Percentiles rank a stretch among this genome's conserved stretches.
Conservation (phyloP, 1,139 yeast genomes). For the Chernovozyma sophiae-reginae region DNA sequence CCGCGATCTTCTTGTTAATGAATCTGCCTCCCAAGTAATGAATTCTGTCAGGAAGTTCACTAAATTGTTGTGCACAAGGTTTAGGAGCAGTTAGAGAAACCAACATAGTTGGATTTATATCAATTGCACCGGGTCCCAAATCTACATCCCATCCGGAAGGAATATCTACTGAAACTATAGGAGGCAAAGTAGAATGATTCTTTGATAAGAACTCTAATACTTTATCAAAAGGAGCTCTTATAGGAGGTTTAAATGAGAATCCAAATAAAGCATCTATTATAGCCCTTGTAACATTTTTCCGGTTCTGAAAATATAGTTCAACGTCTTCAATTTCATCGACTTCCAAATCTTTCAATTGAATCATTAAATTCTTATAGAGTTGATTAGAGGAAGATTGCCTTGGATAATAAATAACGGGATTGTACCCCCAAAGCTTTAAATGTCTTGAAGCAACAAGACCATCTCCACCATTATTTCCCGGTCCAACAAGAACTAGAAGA, state of each 20-base stretch:
- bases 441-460: conserved; percentile 96
- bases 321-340: conserved; percentile 35
- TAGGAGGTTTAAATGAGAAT: conserved; percentile 86
- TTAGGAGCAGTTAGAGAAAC: conserved; percentile 93
- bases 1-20: conserved; percentile 60
- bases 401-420: conserved; percentile 69
- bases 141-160: conserved; percentile 99
- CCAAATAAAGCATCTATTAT: conserved; percentile 88
- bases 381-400: conserved; percentile 45
- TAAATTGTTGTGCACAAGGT: conserved; percentile 63
- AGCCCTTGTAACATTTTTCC: conserved; percentile 2
- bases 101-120: conserved; percentile 56
- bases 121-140: conserved; percentile 60
- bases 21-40: conserved; percentile 94
- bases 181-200: conserved; percentile 34
- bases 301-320: background rate
- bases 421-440: conserved; percentile 67
- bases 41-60: conserved; percentile 19
- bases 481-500: conserved; percentile 78
- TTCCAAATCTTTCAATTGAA: conserved; percentile 57
- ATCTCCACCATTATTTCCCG: conserved; percentile 97
- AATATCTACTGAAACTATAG: conserved; percentile 79
- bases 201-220: conserved; percentile 46
- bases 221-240: conserved; percentile 71
- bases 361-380: conserved; percentile 43